phyloP scores from a whole-genome alignment of 257 asterid species.

The Avicennia marina region DNA sequence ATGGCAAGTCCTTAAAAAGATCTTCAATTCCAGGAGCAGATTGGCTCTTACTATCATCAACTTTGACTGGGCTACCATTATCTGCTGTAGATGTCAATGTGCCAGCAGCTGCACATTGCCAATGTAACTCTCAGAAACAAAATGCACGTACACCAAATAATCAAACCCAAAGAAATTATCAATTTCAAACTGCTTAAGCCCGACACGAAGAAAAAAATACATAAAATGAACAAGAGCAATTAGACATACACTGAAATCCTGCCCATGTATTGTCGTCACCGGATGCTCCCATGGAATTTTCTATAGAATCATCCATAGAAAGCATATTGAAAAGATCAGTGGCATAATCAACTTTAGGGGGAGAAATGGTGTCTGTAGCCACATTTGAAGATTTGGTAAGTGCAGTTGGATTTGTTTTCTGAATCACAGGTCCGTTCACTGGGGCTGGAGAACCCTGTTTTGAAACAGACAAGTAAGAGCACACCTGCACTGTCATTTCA shows the following conservation, averaged over 20 bases:
- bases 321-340: constrained; percentile 92
- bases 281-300: constrained; percentile 49
- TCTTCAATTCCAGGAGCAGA: constrained; percentile 50
- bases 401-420: constrained; percentile 50
- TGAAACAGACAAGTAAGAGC: constrained; percentile 7
- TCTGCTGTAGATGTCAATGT: constrained; percentile 35
- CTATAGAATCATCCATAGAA: constrained; percentile 61
- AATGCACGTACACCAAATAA: background rate
- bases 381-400: constrained; percentile 42
- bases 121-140: constrained; percentile 8
- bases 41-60: constrained; percentile 35
- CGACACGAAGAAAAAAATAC: background rate
- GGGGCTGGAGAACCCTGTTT: constrained; percentile 59
- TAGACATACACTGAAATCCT: constrained; percentile 81
- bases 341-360: constrained; percentile 82
- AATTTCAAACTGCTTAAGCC: background rate
- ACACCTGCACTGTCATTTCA: background rate
- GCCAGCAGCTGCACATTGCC: constrained; percentile 50
- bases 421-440: constrained; percentile 38
- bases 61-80: constrained; percentile 24
- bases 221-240: background rate
- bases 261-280: constrained; percentile 83
- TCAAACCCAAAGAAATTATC: background rate
- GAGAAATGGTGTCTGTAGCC: constrained; percentile 39
- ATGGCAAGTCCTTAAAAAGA: constrained; percentile 46